These are phyloP conservation scores for Vaccinium macrocarpon DNA, from an alignment of 148 eudicot genomes.

Conservation along the genomic window DNA sequence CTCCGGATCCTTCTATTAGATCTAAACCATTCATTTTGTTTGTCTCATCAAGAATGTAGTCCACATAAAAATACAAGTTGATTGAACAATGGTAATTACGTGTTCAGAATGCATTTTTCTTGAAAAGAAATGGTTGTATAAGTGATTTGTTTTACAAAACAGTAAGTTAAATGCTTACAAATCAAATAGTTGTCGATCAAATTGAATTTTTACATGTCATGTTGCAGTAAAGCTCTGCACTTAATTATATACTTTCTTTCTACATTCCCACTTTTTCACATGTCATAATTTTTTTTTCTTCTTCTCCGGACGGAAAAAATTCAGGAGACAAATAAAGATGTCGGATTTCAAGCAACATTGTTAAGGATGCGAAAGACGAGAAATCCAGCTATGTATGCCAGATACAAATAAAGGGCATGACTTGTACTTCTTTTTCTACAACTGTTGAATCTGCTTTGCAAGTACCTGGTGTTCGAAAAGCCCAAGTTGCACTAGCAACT, in stretches of 20 bases:
- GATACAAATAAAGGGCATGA: constrained; percentile 72
- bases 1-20: no score
- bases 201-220: no score
- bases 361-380: constrained; percentile 47
- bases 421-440: constrained; percentile 79
- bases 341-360: constrained; percentile 62
- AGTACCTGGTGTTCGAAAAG: constrained; percentile 62
- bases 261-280: background rate
- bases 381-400: constrained; percentile 55
- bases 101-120: no score
- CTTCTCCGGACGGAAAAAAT: constrained; percentile 31
- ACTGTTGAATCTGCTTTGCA: constrained; percentile 62
- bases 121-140: no score
- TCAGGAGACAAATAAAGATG: constrained; percentile 39
- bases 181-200: no score
- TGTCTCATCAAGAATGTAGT: no score
- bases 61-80: no score
- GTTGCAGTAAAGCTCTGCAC: background rate
- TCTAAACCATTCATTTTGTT: no score
- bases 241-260: background rate
- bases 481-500: constrained; percentile 80
- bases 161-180: no score
- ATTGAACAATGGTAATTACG: no score
- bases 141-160: no score
- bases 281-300: background rate